Base-by-base conservation (phyloP, 305 asterid species). In the Nicotiana rustica region DNA sequence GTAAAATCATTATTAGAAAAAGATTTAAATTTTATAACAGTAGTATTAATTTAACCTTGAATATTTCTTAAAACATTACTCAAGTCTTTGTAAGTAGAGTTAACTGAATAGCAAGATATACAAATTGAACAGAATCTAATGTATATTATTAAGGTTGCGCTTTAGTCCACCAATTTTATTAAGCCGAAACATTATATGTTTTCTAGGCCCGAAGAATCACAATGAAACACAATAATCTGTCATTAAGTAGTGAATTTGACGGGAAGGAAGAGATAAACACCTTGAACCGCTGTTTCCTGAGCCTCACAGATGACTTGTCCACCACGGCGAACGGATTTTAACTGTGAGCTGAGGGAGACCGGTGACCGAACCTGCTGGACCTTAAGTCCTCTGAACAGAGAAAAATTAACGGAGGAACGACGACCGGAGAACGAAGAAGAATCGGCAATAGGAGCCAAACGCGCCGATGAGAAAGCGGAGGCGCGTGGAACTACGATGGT, bases 271-370 rank as follows among this genome's bases (percentile, higher is more conserved):
- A 71, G 6, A 71, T 12, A 19, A 2, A 44, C 10, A 33, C 98
- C 95, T 86, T 85, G 86, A 33, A 89, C 84, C 18, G 97, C 88
- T 15, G 96, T 88, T 5, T 92, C 88, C 88, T 89, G 95, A 4
- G 98, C 97, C 81, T 94, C 97, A 90, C 98, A 94, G 19, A 90
- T 89, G 83, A 93, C 87, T 77, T 88, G 84, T 67, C 85, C 75
- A 38, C 89, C 90, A 65, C 90, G 87, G 80, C 81, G 87, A 75
- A 82, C 85, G 69, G 85, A 76, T 79, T 80, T 87, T 14, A 89
- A 85, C 15, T 19, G 73, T 19, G 88, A 89, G 52, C 65, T 82
- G 18, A 89, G 68, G 18, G 87, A 85, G 1, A 83, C 69, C 1
- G 89, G 79, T 3, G 90, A 88, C 12, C 84, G 92, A 69, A 85